phyloP scores from a whole-genome alignment of 805 yeast species.

The Maudiozyma saulgeensis region DNA sequence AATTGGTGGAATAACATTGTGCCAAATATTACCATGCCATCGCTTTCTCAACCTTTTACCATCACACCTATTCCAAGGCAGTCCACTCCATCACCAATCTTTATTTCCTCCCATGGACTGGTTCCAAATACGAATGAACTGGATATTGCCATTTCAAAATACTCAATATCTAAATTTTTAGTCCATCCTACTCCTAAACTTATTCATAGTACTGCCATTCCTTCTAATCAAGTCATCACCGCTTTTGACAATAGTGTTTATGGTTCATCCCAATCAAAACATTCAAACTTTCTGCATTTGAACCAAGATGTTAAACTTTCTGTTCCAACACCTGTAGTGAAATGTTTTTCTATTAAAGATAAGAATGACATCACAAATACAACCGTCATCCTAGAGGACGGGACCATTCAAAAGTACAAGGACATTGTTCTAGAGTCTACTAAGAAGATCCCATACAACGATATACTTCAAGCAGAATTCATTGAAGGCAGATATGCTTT shows the following conservation, averaged over 20 bases:
- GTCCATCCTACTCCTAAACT: slow-evolving; percentile 31
- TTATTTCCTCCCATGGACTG: slow-evolving; percentile 7
- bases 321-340: slow-evolving; percentile 4
- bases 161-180: slow-evolving; percentile 27
- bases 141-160: slow-evolving; percentile 29
- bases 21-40: slow-evolving; percentile 15
- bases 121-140: slow-evolving; percentile 19
- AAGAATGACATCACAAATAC: slow-evolving; percentile 9
- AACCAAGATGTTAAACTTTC: slow-evolving; percentile 5
- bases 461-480: slow-evolving; percentile 7
- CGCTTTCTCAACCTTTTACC: slow-evolving; percentile 29
- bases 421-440: background rate
- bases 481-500: slow-evolving; percentile 6
- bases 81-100: slow-evolving; percentile 6
- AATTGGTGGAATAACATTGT: background rate
- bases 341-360: slow-evolving; percentile 3
- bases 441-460: slow-evolving; percentile 5
- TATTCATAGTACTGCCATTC: slow-evolving; percentile 25
- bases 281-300: slow-evolving; percentile 4
- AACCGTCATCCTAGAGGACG: slow-evolving; percentile 20
- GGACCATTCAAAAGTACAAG: slow-evolving; percentile 23
- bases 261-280: slow-evolving; percentile 6
- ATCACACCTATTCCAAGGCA: slow-evolving; percentile 26
- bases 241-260: slow-evolving; percentile 18
- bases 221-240: slow-evolving; percentile 28